phyloP scores from a whole-genome alignment of 495 filamentous ascomycete genomes.

The Trichocladium uniseriatum region DNA sequence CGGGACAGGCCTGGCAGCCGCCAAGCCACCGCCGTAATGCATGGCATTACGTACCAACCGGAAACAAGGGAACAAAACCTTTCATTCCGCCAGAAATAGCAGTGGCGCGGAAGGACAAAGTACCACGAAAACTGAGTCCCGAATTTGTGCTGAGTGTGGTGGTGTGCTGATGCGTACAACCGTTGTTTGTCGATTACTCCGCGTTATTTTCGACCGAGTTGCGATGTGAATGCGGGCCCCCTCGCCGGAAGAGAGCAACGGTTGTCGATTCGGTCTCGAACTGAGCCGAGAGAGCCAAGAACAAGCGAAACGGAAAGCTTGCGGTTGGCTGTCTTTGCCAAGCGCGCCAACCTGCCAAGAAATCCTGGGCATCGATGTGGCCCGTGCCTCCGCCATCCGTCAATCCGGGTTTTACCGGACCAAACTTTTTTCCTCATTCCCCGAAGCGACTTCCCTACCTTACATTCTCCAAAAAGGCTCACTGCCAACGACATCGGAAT shows the following conservation, averaged over 20 bases:
- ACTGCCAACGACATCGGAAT: conserved; percentile 16
- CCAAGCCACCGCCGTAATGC: not conserved
- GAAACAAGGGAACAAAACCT: not conserved
- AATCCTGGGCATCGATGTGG: conserved; percentile 1
- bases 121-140: not conserved
- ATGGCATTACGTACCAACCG: not conserved
- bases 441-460: conserved; percentile 12
- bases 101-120: too few species aligned
- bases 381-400: conserved; percentile 8
- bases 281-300: too few species aligned
- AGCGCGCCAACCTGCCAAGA: not conserved
- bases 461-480: conserved; percentile 27
- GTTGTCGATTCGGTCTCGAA: too few species aligned
- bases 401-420: conserved; percentile 26
- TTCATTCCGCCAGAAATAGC: not conserved
- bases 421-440: conserved; percentile 20
- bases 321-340: not conserved
- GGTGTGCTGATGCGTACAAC: too few species aligned
- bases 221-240: too few species aligned
- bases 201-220: too few species aligned
- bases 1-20: conserved; percentile 23
- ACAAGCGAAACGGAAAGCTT: not conserved
- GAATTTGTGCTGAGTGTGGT: too few species aligned
- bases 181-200: too few species aligned
- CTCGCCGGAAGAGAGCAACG: too few species aligned